Evolutionary conservation across 2,329 filamentous ascomycete genomes (phyloP).

Genomic region (Epicoccum nigrum): DNA sequence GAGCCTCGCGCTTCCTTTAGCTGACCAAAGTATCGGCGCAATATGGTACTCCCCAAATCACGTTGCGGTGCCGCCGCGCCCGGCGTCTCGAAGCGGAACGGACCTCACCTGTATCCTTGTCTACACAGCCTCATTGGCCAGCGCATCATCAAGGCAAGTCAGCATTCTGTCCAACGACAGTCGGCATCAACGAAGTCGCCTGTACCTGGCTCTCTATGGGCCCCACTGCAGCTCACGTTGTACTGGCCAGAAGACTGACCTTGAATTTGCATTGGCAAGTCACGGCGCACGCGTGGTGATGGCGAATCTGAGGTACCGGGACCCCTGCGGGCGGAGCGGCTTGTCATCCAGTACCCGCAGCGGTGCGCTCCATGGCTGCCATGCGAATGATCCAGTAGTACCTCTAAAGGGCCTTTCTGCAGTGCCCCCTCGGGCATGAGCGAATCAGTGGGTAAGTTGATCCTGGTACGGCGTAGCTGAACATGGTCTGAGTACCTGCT

Average conservation of each 20-base stretch:
- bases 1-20: slow-evolving; percentile 23
- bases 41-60: slow-evolving; percentile 35
- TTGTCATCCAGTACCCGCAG: slow-evolving; percentile 38
- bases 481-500: slow-evolving; percentile 24
- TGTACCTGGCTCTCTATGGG: slow-evolving; percentile 28
- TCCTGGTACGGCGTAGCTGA: slow-evolving; percentile 31
- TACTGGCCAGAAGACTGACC: slow-evolving; percentile 26
- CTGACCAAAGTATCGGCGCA: slow-evolving; percentile 29
- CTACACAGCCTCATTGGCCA: slow-evolving; percentile 32
- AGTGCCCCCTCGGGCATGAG: slow-evolving; percentile 33
- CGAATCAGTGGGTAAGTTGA: slow-evolving; percentile 7
- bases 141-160: slow-evolving; percentile 19
- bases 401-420: slow-evolving; percentile 25
- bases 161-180: slow-evolving; percentile 34
- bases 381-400: slow-evolving; percentile 35
- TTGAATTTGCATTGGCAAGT: slow-evolving; percentile 33
- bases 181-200: slow-evolving; percentile 28
- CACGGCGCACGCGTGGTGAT: slow-evolving; percentile 29
- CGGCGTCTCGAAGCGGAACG: slow-evolving; percentile 27
- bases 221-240: slow-evolving; percentile 28
- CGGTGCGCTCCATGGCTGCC: slow-evolving; percentile 28
- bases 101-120: slow-evolving; percentile 24
- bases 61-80: slow-evolving; percentile 24
- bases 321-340: slow-evolving; percentile 33
- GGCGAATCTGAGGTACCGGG: slow-evolving; percentile 30